phyloP scores from a whole-genome alignment of 139 green algal genomes.

The Asterochloris sp. region DNA sequence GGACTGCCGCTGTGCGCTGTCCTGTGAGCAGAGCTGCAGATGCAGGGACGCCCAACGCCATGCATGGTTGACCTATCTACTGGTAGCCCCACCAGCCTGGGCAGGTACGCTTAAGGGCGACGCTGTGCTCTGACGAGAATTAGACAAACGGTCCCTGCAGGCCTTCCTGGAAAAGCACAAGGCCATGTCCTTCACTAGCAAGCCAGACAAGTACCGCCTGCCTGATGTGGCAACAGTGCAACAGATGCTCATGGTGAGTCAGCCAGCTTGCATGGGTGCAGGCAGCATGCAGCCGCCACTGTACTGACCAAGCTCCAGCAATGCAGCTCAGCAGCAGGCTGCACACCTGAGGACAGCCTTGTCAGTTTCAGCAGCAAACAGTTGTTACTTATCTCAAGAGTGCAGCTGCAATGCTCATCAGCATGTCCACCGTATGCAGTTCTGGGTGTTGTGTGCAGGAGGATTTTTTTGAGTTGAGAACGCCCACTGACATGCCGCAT shows the following conservation, averaged over 20 bases:
- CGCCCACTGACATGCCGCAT: too few relatives aligned
- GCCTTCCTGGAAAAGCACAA: not conserved
- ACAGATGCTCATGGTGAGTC: not conserved
- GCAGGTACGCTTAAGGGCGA: not conserved
- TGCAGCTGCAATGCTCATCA: too few relatives aligned
- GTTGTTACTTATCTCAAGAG: too few relatives aligned
- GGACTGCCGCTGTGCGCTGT: not conserved
- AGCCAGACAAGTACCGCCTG: not conserved
- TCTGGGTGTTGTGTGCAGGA: too few relatives aligned
- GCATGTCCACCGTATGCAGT: too few relatives aligned
- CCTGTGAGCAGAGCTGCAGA: not conserved
- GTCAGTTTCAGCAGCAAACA: too few relatives aligned
- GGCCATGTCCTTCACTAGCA: not conserved
- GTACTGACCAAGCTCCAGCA: too few relatives aligned
- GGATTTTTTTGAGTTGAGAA: too few relatives aligned
- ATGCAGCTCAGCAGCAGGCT: too few relatives aligned
- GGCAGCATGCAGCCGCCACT: too few relatives aligned
- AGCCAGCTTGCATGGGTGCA: too few relatives aligned
- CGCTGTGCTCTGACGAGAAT: not conserved
- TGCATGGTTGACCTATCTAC: not conserved
- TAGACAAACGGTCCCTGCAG: not conserved
- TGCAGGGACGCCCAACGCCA: not conserved
- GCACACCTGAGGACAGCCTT: too few relatives aligned
- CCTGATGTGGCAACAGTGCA: not conserved
- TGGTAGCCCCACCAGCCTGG: not conserved